These are phyloP conservation scores for Phytophthora rubi DNA, from an alignment of 352 stramenopile genomes.

Conservation along the genomic window DNA sequence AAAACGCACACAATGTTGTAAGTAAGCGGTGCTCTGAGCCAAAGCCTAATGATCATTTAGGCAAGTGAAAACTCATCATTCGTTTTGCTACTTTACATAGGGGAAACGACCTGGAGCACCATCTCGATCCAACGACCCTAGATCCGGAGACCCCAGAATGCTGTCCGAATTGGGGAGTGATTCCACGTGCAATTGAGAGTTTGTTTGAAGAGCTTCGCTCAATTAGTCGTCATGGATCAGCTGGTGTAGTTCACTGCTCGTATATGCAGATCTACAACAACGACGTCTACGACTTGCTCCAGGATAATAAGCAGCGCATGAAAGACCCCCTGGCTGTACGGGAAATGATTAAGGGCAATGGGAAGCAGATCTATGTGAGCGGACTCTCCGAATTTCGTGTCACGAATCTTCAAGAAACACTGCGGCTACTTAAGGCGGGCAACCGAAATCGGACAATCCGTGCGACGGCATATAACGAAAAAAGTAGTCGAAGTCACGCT, in stretches of 20 bases:
- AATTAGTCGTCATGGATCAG: constrained; percentile 55
- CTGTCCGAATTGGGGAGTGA: constrained; percentile 67
- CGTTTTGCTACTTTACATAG: constrained; percentile 3
- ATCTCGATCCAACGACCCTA: constrained; percentile 25
- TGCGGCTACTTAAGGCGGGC: constrained; percentile 79
- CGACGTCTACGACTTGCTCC: constrained; percentile 77
- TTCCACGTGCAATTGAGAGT: constrained; percentile 83
- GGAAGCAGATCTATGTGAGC: constrained; percentile 90
- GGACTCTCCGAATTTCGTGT: constrained; percentile 91
- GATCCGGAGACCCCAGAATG: constrained; percentile 6
- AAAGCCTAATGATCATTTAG: background rate
- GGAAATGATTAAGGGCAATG: constrained; percentile 80
- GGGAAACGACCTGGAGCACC: constrained; percentile 64
- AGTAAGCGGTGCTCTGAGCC: constrained; percentile 11
- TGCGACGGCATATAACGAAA: constrained; percentile 88
- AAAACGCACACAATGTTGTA: constrained; percentile 93
- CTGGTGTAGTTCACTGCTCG: constrained; percentile 84
- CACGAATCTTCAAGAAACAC: constrained; percentile 74
- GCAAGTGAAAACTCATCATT: constrained; percentile 6
- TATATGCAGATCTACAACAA: constrained; percentile 95
- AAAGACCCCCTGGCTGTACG: constrained; percentile 60
- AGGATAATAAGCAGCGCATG: constrained; percentile 63
- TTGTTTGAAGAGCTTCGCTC: constrained; percentile 81
- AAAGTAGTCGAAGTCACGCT: constrained; percentile 87
- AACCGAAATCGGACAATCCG: constrained; percentile 89